Base-by-base conservation (phyloP, 768 basidiomycete genomes). In the Amanita subjunquillea region DNA sequence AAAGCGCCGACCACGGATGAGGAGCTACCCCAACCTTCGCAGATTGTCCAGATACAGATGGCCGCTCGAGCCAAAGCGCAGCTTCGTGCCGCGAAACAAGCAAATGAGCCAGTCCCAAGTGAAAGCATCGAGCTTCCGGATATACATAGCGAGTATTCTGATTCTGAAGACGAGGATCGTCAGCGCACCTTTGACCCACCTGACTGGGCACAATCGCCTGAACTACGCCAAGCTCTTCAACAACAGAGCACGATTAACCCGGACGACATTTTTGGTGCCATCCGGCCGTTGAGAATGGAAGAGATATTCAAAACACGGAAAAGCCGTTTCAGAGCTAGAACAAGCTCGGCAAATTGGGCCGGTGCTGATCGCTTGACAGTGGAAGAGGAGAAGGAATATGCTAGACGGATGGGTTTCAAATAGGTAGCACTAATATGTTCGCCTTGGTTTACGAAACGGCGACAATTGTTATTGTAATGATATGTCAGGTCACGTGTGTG, bases 121-220 rank as follows among this genome's bases (percentile, higher is more conserved):
- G 87, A 92, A 71, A 82, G 76, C 62, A 90, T 94, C 59, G 92
- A 93, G 60, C 73, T 99, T 15, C 94, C 95, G 0, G 95, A 98
- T 43, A 92, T 96, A 62, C 87, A 92, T 60, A 92, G 89, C 69
- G 95, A 97, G 61, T 98, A 97, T 67, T 96, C 93, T 4, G 90
- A 94, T 67, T 96, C 93, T 4, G 95, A 92, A 42, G 91, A 94
- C 58, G 92, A 94, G 64, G 82, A 85, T 58, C 80, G 85, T 17
- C 75, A 77, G 39, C 74, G 79, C 57, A 82, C 80, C n/a, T 84
- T 82, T 58, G 77, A 84, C 59, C 79, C 84, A 54, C 90, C 91
- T 2, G 73, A 79, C 22, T 97, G 95, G 95, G 91, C 93, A 1
- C 89, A 94, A 63, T 91, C 90, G 23, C 93, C 93, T 9, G 84